Evolutionary conservation across 2,329 filamentous ascomycete species (phyloP), one percentile per base, ranked within the genome.

Genomic region (Ophiostoma sp.): DNA sequence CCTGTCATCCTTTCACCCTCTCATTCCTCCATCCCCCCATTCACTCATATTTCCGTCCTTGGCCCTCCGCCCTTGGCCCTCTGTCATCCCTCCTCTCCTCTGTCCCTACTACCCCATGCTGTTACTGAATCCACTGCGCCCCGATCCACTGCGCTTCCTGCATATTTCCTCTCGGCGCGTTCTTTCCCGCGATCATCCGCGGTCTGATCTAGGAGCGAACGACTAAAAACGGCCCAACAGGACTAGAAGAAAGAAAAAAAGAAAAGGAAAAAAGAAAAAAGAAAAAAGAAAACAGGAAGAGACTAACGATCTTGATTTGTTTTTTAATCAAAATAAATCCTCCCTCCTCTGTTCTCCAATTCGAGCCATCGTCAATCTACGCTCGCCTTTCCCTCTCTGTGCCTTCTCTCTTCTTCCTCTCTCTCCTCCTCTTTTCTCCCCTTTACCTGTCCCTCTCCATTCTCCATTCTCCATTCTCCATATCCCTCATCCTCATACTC

Each of bases 111-210:
- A 60, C 55, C 55, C 55, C 55, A 60, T 60, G 55, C 55, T 60
- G n/a, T 44, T 40, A 41, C 40, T 63, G 60, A 18, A 63, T 41
- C 60, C 60, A 63, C 60, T 63, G 40, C 60, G 60, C 60, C 60
- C 40, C 60, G 58, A 41, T 40, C 58, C 58, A 62, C 40, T 27
- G 45, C 40, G 41, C 41, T 63, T 62, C 52, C 55, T 64, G 49
- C 49, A 55, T 55, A 55, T 27, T n/a, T 52, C 47, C n/a, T 8
- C 16, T 44, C n/a, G 62, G 41, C 62, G 62, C 40, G 16, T 27
- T 42, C 60, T 63, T 42, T 44, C 41, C 62, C 62, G 62, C 62
- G 40, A 44, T 64, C n/a, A 44, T 44, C 62, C 62, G 62, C n/a
- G 12, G 36, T 38, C 58, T 63, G 58, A 63, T 41, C 38, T 63